Percentiles rank a stretch among this genome's conserved stretches.
These are phyloP conservation scores for Zygosaccharomyces siamensis DNA, from an alignment of 805 yeast genomes.

Conservation along the genomic window DNA sequence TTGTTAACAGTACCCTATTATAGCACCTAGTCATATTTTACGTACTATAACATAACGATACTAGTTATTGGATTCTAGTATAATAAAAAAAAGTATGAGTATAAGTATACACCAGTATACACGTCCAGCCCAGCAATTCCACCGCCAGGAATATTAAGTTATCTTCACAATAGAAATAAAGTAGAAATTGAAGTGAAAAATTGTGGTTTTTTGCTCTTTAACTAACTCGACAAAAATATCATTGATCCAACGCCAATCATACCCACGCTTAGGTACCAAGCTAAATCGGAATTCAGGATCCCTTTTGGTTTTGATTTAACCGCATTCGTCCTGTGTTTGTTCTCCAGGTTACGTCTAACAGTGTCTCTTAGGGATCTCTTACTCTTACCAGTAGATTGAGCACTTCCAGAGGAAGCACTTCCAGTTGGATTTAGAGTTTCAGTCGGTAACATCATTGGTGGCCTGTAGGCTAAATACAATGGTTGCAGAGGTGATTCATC, in stretches of 20 bases:
- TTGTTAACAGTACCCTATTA: not conserved
- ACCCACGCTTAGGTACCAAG: conserved; percentile 28
- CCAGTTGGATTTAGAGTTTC: conserved; percentile 82
- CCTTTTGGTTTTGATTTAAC: conserved; percentile 28
- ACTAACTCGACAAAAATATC: conserved; percentile 22
- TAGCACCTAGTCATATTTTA: not conserved
- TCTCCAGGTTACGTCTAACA: conserved; percentile 72
- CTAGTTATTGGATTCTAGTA: not conserved
- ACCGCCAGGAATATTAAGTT: not conserved
- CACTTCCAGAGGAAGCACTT: conserved; percentile 34
- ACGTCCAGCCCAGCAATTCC: conserved; percentile 5
- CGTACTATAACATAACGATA: not conserved
- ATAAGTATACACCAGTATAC: conserved; percentile 6
- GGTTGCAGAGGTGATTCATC: conserved; percentile 84
- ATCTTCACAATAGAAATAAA: not conserved
- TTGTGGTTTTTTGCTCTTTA: not conserved
- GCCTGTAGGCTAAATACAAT: conserved; percentile 82
- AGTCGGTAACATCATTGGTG: conserved; percentile 96
- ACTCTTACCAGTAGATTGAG: conserved; percentile 33
- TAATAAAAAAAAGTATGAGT: not conserved
- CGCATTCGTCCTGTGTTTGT: conserved; percentile 75
- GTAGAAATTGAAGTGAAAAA: not conserved
- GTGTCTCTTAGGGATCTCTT: conserved; percentile 39
- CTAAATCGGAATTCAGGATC: conserved; percentile 16
- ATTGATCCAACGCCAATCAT: conserved; percentile 30